Percentiles rank a stretch among this genome's conserved stretches.
These are phyloP conservation scores for Solidago caesia DNA, from an alignment of 129 eudicot genomes.

Conservation along the genomic window DNA sequence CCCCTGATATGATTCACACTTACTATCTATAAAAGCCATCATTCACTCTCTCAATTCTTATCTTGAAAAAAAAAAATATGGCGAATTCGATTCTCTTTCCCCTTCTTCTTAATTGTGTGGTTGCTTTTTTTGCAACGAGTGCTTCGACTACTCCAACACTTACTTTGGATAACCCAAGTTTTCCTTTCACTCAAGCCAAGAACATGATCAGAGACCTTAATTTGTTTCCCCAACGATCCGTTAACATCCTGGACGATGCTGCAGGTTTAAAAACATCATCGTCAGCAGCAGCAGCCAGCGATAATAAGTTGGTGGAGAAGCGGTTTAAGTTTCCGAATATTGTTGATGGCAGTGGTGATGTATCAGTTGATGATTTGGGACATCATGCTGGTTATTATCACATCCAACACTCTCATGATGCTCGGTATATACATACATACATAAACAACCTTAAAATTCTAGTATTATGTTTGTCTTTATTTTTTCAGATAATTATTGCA, in stretches of 20 bases:
- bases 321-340: conserved; percentile 56
- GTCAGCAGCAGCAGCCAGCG: background rate
- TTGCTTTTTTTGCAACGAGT: conserved; percentile 35
- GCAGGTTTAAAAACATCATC: conserved; percentile 3
- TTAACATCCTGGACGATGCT: conserved; percentile 48
- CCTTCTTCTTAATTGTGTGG: conserved; percentile 16
- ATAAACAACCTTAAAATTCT: background rate
- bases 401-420: conserved; percentile 76
- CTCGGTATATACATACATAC: conserved; percentile 39
- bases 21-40: background rate
- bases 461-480: background rate
- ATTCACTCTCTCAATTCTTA: background rate
- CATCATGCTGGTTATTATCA: conserved; percentile 91
- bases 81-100: conserved; percentile 24
- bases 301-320: conserved; percentile 64
- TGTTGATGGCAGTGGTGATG: conserved; percentile 40
- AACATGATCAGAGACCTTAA: conserved; percentile 63
- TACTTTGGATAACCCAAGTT: conserved; percentile 33
- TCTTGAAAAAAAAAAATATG: conserved; percentile 14
- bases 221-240: conserved; percentile 56
- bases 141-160: conserved; percentile 35
- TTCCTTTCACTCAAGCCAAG: conserved; percentile 47
- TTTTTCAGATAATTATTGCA: too few species aligned
- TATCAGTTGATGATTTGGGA: conserved; percentile 62
- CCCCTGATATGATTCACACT: too few species aligned